A percentile compares a stretch with the other conserved stretches of the same genome.
Conservation (phyloP, 495 filamentous ascomycete genomes). For the Aspergillus coremiiformis region DNA sequence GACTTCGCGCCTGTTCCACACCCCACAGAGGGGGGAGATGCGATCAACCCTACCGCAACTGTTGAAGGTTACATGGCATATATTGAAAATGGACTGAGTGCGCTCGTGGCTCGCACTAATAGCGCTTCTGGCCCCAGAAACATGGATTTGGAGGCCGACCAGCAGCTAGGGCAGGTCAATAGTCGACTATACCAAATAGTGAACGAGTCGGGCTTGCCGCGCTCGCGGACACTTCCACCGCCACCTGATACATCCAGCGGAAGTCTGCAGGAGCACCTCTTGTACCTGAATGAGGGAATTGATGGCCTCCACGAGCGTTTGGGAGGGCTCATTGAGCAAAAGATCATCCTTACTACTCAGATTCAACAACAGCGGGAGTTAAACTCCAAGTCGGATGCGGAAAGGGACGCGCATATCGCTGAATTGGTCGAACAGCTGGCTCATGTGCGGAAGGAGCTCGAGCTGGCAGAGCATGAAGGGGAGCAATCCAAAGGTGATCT, state of each 20-base stretch:
- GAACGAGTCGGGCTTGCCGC: constrained; percentile 38
- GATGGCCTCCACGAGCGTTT: constrained; percentile 58
- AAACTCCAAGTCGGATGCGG: constrained; percentile 57
- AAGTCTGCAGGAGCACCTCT: constrained; percentile 45
- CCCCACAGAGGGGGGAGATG: constrained; percentile 13
- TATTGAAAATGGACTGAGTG: constrained; percentile 40
- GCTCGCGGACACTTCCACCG: constrained; percentile 38
- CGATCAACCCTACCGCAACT: constrained; percentile 20
- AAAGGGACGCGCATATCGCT: constrained; percentile 48
- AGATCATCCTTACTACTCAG: constrained; percentile 74
- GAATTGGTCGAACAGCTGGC: constrained; percentile 44
- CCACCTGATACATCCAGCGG: constrained; percentile 40
- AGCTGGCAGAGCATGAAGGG: constrained; percentile 31
- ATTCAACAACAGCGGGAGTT: constrained; percentile 89
- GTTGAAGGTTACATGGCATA: constrained; percentile 45
- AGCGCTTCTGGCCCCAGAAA: neutral
- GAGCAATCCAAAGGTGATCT: constrained; percentile 38
- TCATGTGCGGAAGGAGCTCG: constrained; percentile 33
- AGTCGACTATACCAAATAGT: constrained; percentile 45
- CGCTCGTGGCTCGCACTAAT: constrained; percentile 19
- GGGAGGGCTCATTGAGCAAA: constrained; percentile 66
- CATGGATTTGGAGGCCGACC: constrained; percentile 27
- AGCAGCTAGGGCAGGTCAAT: constrained; percentile 45
- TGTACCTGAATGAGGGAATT: constrained; percentile 57
- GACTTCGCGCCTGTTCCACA: constrained; percentile 30